Conservation (phyloP, 257 asterid genomes). For the Mitragyna speciosa region DNA sequence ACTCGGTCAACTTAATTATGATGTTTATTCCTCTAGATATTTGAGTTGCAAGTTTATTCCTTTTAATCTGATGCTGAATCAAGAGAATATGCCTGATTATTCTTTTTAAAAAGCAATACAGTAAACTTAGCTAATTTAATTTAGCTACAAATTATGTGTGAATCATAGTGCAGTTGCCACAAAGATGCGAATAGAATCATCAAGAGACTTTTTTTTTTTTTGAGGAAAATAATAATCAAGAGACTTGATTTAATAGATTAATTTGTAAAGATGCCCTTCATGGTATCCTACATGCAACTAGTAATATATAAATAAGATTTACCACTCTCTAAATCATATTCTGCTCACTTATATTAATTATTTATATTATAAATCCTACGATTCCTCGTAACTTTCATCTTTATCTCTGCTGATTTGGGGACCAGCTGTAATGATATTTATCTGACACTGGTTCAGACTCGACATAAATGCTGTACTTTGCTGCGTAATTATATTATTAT, state of each 20-base stretch:
- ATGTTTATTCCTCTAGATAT: background rate
- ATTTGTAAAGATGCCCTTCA: background rate
- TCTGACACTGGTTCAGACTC: background rate
- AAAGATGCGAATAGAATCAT: background rate
- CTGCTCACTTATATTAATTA: no score
- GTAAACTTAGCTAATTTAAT: background rate
- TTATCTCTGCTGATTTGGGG: background rate
- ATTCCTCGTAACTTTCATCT: no score
- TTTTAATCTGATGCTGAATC: background rate
- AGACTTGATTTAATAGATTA: background rate
- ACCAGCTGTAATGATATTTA: background rate
- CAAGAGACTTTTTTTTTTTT: no score
- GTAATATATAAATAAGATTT: no score
- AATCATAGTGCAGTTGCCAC: background rate
- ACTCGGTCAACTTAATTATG: no score
- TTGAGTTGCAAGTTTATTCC: background rate
- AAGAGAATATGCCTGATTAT: background rate
- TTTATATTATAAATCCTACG: no score
- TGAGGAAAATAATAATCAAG: no score
- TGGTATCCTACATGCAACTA: background rate
- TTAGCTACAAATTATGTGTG: background rate
- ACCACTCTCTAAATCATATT: background rate
- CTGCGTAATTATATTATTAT: background rate
- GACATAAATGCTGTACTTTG: background rate
- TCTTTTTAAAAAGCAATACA: background rate